Evolutionary conservation across 2,329 filamentous ascomycete species (phyloP).

Genomic region (Colletotrichum zoysiae): DNA sequence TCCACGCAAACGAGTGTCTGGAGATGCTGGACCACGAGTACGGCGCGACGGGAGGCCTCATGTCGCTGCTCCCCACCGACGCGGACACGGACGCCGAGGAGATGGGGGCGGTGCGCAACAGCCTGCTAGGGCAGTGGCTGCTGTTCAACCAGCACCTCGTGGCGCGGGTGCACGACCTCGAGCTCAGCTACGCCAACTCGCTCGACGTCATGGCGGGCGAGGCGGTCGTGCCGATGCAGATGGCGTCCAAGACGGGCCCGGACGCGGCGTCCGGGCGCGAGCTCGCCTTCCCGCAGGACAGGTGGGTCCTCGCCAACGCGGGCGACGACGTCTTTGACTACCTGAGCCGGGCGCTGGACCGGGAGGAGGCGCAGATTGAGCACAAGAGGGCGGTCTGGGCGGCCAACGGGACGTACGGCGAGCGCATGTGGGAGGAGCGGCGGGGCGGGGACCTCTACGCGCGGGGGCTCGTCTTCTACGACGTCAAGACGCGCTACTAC

Average conservation of each 20-base stretch:
- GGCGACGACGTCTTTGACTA: conserved; percentile 63
- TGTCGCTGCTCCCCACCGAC: conserved; percentile 65
- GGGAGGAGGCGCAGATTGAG: conserved; percentile 56
- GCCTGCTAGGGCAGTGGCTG: conserved; percentile 69
- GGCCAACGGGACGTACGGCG: conserved; percentile 56
- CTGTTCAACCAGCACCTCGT: conserved; percentile 66
- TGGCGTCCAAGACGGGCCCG: conserved; percentile 65
- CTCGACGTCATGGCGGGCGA: conserved; percentile 64
- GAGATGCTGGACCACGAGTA: conserved; percentile 72
- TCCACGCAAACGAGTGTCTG: conserved; percentile 71
- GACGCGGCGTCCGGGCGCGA: conserved; percentile 65
- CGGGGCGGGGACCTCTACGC: conserved; percentile 50
- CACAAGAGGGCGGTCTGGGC: conserved; percentile 52
- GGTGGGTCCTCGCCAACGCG: conserved; percentile 67
- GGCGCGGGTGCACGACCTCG: conserved; percentile 68
- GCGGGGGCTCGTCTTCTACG: conserved; percentile 62
- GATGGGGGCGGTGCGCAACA: conserved; percentile 60
- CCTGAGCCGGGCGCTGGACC: conserved; percentile 63
- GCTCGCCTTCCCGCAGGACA: conserved; percentile 67
- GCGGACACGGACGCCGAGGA: conserved; percentile 52
- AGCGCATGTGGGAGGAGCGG: conserved; percentile 50
- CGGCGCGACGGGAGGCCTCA: conserved; percentile 65
- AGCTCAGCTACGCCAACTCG: conserved; percentile 64
- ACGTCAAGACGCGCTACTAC: conserved; percentile 65
- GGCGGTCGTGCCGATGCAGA: conserved; percentile 63